Evolutionary conservation across 352 stramenopile genomes (phyloP).

Genomic region (Paralagenidium karlingii): DNA sequence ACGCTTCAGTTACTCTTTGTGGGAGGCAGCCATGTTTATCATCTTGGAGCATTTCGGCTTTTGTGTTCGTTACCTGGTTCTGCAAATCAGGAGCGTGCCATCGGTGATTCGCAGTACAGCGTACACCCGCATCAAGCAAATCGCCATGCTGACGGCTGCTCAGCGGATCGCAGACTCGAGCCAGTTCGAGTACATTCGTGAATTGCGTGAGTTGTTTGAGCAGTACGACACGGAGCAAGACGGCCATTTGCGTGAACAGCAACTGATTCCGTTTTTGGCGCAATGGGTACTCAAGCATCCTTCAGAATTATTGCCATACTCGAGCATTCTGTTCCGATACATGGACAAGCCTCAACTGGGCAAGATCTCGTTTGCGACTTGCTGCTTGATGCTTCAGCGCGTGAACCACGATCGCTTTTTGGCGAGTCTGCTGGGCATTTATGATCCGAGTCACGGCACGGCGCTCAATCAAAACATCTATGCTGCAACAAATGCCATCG

Average conservation of each 20-base stretch:
- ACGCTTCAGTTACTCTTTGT: no score
- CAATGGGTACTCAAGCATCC: conserved; percentile 79
- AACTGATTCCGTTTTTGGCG: conserved; percentile 60
- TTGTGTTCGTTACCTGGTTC: conserved; percentile 69
- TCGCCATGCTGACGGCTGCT: conserved; percentile 53
- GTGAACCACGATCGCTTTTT: conserved; percentile 84
- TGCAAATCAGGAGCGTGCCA: conserved; percentile 65
- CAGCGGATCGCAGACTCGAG: conserved; percentile 32
- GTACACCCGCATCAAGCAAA: conserved; percentile 68
- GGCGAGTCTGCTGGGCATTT: conserved; percentile 68
- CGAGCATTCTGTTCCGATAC: conserved; percentile 75
- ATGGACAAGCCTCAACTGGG: conserved; percentile 81
- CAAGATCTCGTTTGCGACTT: conserved; percentile 69
- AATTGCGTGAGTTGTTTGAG: conserved; percentile 71
- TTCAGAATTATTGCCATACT: conserved; percentile 62
- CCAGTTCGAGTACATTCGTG: conserved; percentile 78
- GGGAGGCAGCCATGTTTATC: conserved; percentile 77
- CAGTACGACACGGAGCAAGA: conserved; percentile 56
- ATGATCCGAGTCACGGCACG: no score
- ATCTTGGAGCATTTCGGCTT: conserved; percentile 72
- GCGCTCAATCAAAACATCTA: no score
- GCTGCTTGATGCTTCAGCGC: conserved; percentile 79
- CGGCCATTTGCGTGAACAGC: conserved; percentile 47
- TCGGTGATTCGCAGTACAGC: conserved; percentile 56
- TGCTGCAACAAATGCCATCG: no score